Evolutionary conservation across 805 yeast species (phyloP), one percentile per base, ranked within the genome.

Genomic region (Saccharomycopsis vini): DNA sequence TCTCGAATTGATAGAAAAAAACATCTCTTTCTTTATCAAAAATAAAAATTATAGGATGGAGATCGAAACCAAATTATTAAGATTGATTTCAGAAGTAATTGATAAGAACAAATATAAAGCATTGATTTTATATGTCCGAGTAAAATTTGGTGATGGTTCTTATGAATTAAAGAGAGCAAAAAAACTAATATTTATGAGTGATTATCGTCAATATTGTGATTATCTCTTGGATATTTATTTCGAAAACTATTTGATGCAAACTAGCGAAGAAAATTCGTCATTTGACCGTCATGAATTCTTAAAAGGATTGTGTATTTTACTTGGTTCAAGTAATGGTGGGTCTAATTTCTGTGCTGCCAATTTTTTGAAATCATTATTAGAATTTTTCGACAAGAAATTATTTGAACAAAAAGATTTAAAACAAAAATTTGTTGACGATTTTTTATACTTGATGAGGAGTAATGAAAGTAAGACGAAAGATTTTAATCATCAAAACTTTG

Each of bases 41-140:
- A n/a, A n/a, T n/a, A 43, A 38, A 30, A 33, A 7, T 39, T 56
- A n/a, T 34, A 12, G 37, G 9, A 32, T 36, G 3, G 42, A 45
- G 1, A 50, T 68, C 1, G 62, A 59, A 26, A 23, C 52, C 9
- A 69, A 64, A 38, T 55, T 81, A 19, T 50, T 81, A 23, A 58
- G 90, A 32, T 57, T 86, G 19, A 58, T 79, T 0, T 77, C 79
- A 1, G 95, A 86, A 55, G 67, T 77, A 3, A 73, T 81, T 44
- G 82, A 74, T 46, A 71, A 64, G 41, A 56, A 81, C 4, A 62
- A 87, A 39, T 20, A 52, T 0, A 55, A 55, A 6, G 63, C 88
- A 4, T 23, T 43, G 13, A 18, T 39, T 5, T 49, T 77, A n/a
- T 50, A 77, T 4, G 35, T 57, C 13, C 43, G 35, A 6, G 29